Conservation (phyloP, 306 rosid genomes). For the Trifolium repens region DNA sequence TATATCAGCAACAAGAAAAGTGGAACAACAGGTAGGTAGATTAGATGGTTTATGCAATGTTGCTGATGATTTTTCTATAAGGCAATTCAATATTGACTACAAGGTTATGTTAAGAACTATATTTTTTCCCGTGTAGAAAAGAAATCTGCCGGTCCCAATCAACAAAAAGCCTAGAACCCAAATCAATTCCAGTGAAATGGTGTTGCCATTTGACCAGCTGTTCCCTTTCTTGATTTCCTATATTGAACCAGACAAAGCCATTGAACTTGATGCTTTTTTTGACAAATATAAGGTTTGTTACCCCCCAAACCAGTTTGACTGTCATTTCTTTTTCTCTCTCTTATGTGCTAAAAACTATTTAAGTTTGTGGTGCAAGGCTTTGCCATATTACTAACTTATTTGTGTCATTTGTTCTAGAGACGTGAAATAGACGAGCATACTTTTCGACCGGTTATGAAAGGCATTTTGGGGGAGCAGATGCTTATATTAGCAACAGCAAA, state of each 20-base stretch:
- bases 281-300: background rate
- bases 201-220: background rate
- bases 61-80: constrained; percentile 15
- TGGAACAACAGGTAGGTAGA: constrained; percentile 65
- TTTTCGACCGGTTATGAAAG: constrained; percentile 7
- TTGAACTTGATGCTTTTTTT: background rate
- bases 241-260: background rate
- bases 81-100: constrained; percentile 1
- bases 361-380: constrained; percentile 2
- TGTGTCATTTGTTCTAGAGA: constrained; percentile 35
- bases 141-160: too few relatives aligned
- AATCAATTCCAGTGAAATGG: background rate
- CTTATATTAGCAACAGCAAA: constrained; percentile 67
- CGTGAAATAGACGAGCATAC: background rate
- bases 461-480: constrained; percentile 80
- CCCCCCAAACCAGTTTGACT: background rate
- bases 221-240: background rate
- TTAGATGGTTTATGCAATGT: constrained; percentile 25
- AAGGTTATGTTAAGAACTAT: background rate
- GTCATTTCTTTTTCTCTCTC: background rate
- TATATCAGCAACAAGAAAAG: constrained; percentile 63
- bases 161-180: too few relatives aligned
- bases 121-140: background rate
- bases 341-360: too few relatives aligned
- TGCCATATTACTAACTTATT: constrained; percentile 38